phyloP scores from a whole-genome alignment of 306 rosid species.

The Gillenia trifoliata region DNA sequence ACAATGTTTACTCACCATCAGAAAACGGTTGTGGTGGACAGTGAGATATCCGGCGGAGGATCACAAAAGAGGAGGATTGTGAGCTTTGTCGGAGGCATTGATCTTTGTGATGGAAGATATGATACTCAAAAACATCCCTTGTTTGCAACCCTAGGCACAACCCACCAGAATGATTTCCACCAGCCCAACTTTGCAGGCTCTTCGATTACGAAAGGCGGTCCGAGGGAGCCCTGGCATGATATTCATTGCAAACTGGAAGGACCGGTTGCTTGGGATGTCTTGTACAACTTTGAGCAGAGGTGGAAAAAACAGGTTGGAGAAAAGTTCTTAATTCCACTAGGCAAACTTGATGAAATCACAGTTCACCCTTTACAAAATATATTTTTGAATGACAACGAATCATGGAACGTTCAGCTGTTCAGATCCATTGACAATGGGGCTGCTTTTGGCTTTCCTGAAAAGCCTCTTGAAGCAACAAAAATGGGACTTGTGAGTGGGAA shows the following conservation, averaged over 20 bases:
- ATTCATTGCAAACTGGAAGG: constrained; percentile 83
- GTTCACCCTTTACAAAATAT: constrained; percentile 17
- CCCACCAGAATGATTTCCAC: constrained; percentile 63
- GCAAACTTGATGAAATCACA: constrained; percentile 25
- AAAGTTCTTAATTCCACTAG: constrained; percentile 26
- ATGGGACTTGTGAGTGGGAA: constrained; percentile 73
- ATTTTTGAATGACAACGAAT: constrained; percentile 20
- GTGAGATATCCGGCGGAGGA: constrained; percentile 19
- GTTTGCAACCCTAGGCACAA: constrained; percentile 45
- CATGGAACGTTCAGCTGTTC: constrained; percentile 79
- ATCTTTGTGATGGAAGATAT: constrained; percentile 86
- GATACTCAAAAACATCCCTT: constrained; percentile 63
- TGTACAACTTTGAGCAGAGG: constrained; percentile 72
- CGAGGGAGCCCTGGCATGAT: constrained; percentile 97
- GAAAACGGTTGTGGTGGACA: constrained; percentile 59
- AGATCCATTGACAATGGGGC: constrained; percentile 85
- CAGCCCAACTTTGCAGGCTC: constrained; percentile 72
- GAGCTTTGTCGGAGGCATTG: constrained; percentile 82
- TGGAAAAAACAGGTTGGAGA: constrained; percentile 65
- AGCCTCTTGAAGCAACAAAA: constrained; percentile 33
- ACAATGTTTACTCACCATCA: constrained; percentile 92
- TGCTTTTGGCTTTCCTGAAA: constrained; percentile 57
- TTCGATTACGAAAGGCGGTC: constrained; percentile 78
- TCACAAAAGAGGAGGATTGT: constrained; percentile 34
- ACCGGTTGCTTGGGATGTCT: constrained; percentile 73